These are phyloP conservation scores for Trichomonas vaginalis DNA, from an alignment of 208 protist species.

Conservation along the genomic window DNA sequence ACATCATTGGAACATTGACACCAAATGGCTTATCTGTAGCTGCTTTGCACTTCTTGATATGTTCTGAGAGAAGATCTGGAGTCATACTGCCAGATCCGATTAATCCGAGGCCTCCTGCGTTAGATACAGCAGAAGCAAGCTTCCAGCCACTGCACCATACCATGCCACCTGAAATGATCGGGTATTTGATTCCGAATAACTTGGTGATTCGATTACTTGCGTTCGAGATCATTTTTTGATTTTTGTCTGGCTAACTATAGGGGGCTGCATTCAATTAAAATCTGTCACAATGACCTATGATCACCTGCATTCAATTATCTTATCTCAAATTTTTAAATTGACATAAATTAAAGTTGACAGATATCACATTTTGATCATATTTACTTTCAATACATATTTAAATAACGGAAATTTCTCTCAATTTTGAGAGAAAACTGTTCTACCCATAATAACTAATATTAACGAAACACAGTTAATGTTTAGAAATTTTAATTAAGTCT, in stretches of 20 bases:
- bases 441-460: no score
- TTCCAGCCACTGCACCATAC: neutral
- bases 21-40: neutral
- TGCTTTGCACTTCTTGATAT: neutral
- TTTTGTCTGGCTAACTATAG: neutral
- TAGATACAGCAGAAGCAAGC: neutral
- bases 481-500: no score
- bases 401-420: no score
- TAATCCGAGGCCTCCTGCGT: neutral
- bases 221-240: neutral
- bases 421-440: no score
- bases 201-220: neutral
- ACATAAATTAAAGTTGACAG: no score
- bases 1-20: neutral
- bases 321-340: no score
- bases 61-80: neutral
- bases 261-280: no score
- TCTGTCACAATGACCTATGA: no score
- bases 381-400: no score
- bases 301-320: no score
- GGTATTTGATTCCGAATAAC: neutral
- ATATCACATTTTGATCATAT: no score
- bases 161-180: neutral
- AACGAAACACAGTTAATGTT: no score
- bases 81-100: neutral